Evolutionary conservation across 768 basidiomycete genomes (phyloP).

Genomic region (Leccinum broughii): DNA sequence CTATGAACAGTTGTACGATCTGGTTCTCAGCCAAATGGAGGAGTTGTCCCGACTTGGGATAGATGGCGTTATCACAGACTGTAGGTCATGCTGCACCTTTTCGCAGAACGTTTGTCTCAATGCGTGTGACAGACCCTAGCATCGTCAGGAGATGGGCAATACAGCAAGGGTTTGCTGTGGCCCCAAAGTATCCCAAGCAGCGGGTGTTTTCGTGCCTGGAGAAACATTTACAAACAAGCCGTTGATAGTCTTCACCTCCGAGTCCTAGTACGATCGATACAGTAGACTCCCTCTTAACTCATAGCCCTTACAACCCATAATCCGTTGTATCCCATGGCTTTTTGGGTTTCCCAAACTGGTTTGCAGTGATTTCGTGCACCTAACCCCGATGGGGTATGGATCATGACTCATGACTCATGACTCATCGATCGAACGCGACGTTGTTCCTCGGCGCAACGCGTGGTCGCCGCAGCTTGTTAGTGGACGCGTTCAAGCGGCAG

Average conservation of each 20-base stretch:
- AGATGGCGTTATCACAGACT: conserved; percentile 81
- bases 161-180: conserved; percentile 51
- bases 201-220: conserved; percentile 63
- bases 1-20: conserved; percentile 51
- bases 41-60: conserved; percentile 59
- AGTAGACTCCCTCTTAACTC: too few relatives aligned
- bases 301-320: too few relatives aligned
- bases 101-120: background rate
- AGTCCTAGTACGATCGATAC: too few relatives aligned
- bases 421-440: background rate
- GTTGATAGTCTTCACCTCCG: too few relatives aligned
- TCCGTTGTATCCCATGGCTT: too few relatives aligned
- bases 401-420: too few relatives aligned
- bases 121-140: conserved; percentile 44
- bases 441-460: background rate
- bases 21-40: conserved; percentile 52
- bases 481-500: conserved; percentile 25
- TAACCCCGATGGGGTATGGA: too few relatives aligned
- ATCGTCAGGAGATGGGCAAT: conserved; percentile 57
- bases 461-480: conserved; percentile 1
- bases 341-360: too few relatives aligned
- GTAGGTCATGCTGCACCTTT: conserved; percentile 26
- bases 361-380: too few relatives aligned
- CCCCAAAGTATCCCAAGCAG: conserved; percentile 58
- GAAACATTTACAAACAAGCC: conserved; percentile 35